Conservation (phyloP, 2,329 filamentous ascomycete genomes). For the Ascochyta clinopodiicola region DNA sequence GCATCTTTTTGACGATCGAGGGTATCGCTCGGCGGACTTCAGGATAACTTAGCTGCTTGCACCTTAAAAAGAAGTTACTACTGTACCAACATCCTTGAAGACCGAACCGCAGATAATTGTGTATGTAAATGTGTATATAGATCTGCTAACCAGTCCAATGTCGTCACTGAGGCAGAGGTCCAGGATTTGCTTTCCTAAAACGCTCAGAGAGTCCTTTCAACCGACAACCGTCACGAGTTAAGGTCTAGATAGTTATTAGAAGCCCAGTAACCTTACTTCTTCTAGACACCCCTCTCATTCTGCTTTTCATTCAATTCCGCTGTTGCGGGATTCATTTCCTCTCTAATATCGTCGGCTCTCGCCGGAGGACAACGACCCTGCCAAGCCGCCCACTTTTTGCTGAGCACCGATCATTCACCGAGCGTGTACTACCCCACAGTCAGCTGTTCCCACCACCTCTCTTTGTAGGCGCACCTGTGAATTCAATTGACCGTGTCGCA, state of each 20-base stretch:
- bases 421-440: conserved; percentile 8
- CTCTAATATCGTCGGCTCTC: conserved; percentile 1
- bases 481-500: conserved; percentile 6
- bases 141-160: background rate
- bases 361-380: conserved; percentile 10
- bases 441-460: background rate
- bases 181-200: conserved; percentile 17
- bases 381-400: conserved; percentile 11
- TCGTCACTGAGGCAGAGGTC: background rate
- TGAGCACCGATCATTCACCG: conserved; percentile 16
- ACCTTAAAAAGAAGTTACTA: no score
- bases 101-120: no score
- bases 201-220: conserved; percentile 7
- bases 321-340: conserved; percentile 7
- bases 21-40: no score
- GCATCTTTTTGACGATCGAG: no score
- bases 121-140: background rate
- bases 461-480: background rate
- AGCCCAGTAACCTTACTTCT: background rate
- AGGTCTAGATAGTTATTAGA: background rate
- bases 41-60: no score
- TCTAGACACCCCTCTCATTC: no score
- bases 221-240: background rate
- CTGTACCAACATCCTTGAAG: no score
- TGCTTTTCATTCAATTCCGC: background rate